Base-by-base conservation (phyloP, 352 stramenopile species). In the Pythium rishiriense region DNA sequence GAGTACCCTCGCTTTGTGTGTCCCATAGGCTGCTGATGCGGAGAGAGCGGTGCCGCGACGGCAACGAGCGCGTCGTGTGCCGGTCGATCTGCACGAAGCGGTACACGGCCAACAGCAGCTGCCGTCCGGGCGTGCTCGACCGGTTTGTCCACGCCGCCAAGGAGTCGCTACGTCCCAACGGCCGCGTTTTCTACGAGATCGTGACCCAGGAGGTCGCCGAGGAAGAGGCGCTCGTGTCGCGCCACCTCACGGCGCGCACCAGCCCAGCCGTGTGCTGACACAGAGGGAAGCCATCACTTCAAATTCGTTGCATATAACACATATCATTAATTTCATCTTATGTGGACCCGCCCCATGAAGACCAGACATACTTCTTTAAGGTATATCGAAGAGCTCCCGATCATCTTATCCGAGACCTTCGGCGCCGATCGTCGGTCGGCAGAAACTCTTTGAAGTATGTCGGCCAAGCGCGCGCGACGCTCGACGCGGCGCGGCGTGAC, bases 151-250 rank as follows among this genome's bases (percentile, higher is more conserved):
- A 56, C 46, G 58, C 58, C 11, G 58, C 58, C 2, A 48, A 57
- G 39, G 58, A 54, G 9, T 64, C 58, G 14, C 21, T 57, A 33
- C 58, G 58, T 15, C 58, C 58, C 4, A 64, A 64, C 15, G 58
- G 58, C 24, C 58, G 58, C 45, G 46, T 57, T 11, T 64, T 64
- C 35, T 62, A 54, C 55, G 46, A 64, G 58, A 64, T 64, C 25
- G 58, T 56, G 58, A 64, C 58, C 1, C 45, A 64, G 47, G 46
- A 64, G 31, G 58, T 64, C 31, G 58, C 58, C 0, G 58, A 64
- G 17, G 46, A 64, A 43, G 46, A 64, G 35, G 58, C 58, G 26
- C 25, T 64, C 19, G 58, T 64, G 15, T 24, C 46, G 24, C 37
- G 26, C 26, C 53, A 60, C 26, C 53, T 60, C 39, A 58, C 48